These are phyloP conservation scores for Pyrenula massariospora DNA, from an alignment of 495 filamentous ascomycete species.

Conservation along the genomic window DNA sequence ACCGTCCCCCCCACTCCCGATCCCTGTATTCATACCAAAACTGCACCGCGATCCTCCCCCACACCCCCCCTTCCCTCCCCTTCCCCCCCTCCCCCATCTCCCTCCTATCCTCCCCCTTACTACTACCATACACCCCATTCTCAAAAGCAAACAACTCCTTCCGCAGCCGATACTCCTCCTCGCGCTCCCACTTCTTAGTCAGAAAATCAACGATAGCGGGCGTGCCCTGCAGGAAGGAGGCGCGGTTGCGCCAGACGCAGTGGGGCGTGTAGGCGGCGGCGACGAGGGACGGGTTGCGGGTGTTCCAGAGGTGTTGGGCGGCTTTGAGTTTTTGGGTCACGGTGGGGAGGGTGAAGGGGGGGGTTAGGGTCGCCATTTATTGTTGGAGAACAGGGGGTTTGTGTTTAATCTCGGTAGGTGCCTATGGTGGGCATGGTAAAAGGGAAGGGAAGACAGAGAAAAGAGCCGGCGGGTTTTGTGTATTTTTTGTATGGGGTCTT, in stretches of 20 bases:
- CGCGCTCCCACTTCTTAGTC: slow-evolving; percentile 63
- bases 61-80: slow-evolving; percentile 17
- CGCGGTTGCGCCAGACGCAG: slow-evolving; percentile 76
- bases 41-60: slow-evolving; percentile 61
- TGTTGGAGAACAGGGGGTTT: too few species aligned
- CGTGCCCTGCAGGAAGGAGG: slow-evolving; percentile 57
- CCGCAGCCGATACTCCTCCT: slow-evolving; percentile 62
- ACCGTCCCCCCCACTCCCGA: slow-evolving; percentile 49
- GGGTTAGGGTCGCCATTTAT: slow-evolving; percentile 47
- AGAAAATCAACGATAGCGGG: slow-evolving; percentile 62
- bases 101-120: slow-evolving; percentile 23
- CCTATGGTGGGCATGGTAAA: too few species aligned
- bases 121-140: slow-evolving; percentile 24
- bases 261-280: slow-evolving; percentile 63
- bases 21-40: slow-evolving; percentile 92
- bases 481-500: too few species aligned
- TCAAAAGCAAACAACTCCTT: slow-evolving; percentile 69
- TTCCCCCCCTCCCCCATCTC: slow-evolving; percentile 23
- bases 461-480: too few species aligned
- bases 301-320: slow-evolving; percentile 81
- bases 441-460: too few species aligned
- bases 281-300: slow-evolving; percentile 53
- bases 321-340: slow-evolving; percentile 73
- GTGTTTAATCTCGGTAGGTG: too few species aligned
- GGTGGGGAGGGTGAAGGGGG: slow-evolving; percentile 71